Conservation (phyloP, 306 rosid species). For the Glycine soja region DNA sequence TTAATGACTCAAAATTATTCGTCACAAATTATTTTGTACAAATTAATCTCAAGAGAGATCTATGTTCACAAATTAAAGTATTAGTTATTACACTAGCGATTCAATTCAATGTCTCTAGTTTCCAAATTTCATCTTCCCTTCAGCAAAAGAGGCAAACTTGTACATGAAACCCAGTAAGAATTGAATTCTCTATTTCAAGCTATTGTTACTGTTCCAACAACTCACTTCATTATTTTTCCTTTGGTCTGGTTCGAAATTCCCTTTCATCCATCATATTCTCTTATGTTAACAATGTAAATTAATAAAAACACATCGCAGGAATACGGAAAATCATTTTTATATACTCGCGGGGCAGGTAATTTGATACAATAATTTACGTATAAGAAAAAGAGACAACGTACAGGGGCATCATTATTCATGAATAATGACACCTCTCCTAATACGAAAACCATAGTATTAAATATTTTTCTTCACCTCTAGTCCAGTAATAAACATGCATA, state of each 20-base stretch:
- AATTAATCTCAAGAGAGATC: not conserved
- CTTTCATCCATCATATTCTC: not conserved
- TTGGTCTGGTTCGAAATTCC: no score
- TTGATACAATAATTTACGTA: not conserved
- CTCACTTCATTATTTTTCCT: not conserved
- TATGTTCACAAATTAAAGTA: not conserved
- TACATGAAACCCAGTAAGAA: not conserved
- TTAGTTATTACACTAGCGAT: not conserved
- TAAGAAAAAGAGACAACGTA: not conserved
- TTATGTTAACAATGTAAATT: not conserved
- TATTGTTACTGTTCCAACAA: constrained; percentile 47
- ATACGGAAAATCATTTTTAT: not conserved
- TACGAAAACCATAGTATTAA: not conserved
- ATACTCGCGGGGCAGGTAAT: not conserved
- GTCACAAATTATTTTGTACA: not conserved
- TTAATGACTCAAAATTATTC: not conserved
- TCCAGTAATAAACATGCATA: not conserved
- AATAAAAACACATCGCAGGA: not conserved
- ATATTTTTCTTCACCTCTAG: not conserved
- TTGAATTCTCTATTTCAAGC: constrained; percentile 33
- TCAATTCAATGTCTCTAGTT: not conserved
- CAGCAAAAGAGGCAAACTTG: constrained; percentile 5
- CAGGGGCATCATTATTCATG: not conserved
- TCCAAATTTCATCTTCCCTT: not conserved
- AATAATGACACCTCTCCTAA: constrained; percentile 30